Percentiles rank a stretch among this genome's conserved stretches.
phyloP scores from a whole-genome alignment of 2,329 filamentous ascomycete species.

The Xylariaceae sp. region DNA sequence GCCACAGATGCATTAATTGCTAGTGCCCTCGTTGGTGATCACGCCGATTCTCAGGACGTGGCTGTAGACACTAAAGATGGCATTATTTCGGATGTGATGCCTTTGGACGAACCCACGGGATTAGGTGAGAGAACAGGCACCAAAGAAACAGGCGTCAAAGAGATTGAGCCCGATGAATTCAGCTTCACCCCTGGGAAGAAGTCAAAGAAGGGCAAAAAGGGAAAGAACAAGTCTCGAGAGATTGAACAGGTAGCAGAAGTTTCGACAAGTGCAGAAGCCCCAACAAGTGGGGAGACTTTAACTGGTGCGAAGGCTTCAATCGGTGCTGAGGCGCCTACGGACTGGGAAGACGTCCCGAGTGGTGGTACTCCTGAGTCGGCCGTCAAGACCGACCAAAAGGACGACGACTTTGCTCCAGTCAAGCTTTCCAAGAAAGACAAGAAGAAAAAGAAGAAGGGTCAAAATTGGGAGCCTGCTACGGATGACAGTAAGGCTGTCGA shows the following conservation, averaged over 20 bases:
- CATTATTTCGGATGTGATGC: conserved; percentile 6
- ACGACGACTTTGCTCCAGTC: conserved; percentile 10
- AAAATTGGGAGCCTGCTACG: background rate
- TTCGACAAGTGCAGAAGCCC: background rate
- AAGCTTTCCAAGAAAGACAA: conserved; percentile 37
- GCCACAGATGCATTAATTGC: conserved; percentile 15
- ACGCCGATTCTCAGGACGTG: background rate
- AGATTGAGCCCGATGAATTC: conserved; percentile 15
- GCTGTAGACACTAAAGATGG: background rate
- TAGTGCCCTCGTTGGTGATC: background rate
- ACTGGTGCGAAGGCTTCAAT: no score
- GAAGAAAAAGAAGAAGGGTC: conserved; percentile 23
- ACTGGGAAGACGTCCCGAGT: background rate
- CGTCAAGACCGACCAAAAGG: background rate
- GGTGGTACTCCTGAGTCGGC: background rate
- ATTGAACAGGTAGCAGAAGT: conserved; percentile 4
- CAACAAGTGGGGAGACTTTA: background rate
- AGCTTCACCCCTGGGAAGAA: conserved; percentile 20
- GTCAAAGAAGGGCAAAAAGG: conserved; percentile 51
- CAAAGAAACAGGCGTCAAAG: conserved; percentile 15
- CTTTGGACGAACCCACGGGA: background rate
- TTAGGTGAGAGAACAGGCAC: background rate
- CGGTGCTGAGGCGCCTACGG: background rate
- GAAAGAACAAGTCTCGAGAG: conserved; percentile 42
- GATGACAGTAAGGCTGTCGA: conserved; percentile 3